A percentile compares a stretch with the other conserved stretches of the same genome.
Evolutionary conservation across 495 filamentous ascomycete genomes (phyloP).

Genomic region (Hypoxylon intermedium): DNA sequence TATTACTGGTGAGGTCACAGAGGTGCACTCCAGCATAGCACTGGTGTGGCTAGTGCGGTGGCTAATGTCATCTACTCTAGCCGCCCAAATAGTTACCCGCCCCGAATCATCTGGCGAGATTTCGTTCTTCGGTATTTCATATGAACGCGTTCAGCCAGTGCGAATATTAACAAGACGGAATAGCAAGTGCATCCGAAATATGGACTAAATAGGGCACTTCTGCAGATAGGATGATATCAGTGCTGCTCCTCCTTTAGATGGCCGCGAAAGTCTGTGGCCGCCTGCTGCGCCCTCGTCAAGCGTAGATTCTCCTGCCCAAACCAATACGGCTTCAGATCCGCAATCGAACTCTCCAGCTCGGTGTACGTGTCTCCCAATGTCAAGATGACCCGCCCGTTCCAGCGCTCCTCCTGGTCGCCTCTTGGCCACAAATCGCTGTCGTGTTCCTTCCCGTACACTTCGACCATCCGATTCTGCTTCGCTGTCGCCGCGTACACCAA

Average conservation of each 20-base stretch:
- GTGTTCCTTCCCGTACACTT: slow-evolving; percentile 36
- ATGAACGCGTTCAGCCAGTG: no score
- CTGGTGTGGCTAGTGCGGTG: no score
- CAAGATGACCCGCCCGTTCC: slow-evolving; percentile 46
- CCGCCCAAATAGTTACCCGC: no score
- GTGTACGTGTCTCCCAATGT: slow-evolving; percentile 44
- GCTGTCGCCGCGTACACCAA: slow-evolving; percentile 45
- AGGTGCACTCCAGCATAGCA: no score
- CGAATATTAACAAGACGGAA: no score
- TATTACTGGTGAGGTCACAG: no score
- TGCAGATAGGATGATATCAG: neutral
- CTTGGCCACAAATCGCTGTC: neutral
- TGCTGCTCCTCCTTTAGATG: neutral
- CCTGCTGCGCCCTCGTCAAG: slow-evolving; percentile 36
- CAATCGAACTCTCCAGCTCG: slow-evolving; percentile 44
- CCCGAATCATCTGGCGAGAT: no score
- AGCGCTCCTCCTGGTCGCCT: slow-evolving; percentile 19
- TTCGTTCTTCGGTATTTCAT: no score
- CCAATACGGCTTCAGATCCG: slow-evolving; percentile 36
- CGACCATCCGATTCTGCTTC: slow-evolving; percentile 29
- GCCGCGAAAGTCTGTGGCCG: slow-evolving; percentile 24
- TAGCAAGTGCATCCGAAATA: neutral
- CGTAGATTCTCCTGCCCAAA: slow-evolving; percentile 36
- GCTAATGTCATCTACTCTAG: no score
- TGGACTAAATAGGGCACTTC: no score